Base-by-base conservation (phyloP, 2,329 filamentous ascomycete genomes). In the Fusarium protoensiforme region DNA sequence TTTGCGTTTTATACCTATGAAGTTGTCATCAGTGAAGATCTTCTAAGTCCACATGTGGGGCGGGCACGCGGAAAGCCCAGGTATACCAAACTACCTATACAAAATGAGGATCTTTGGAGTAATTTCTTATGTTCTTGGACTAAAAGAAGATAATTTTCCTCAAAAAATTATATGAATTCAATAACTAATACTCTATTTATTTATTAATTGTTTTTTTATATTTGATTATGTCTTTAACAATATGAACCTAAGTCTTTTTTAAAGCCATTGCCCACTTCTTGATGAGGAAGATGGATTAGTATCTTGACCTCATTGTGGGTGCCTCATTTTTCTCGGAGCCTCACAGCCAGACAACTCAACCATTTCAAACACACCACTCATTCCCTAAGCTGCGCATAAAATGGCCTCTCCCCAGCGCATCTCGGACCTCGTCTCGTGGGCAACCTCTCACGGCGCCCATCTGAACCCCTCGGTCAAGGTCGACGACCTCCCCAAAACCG, bases 381-480 rank as follows among this genome's bases (percentile, higher is more conserved):
- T n/a, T 29, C 43, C n/a, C 27, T 13, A n/a, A 5, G 27, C 46
- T 48, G 24, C 27, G 46, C 16, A 29, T 13, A 51, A 31, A 53
- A 78, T 77, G 73, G 33, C 57, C 22, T 29, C 64, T 24, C 53
- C 72, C 9, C 67, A 75, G 36, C 69, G 61, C 67, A 79, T 81
- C 43, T 56, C 71, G 7, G 70, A 72, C 29, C 85, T 91, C 7
- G 69, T 87, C n/a, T 66, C 77, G 7, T 91, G 89, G 89, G 85
- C 85, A 6, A 76, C 73, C 27, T 74, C 78, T 1, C 81, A 87
- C 65, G 86, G 87, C 8, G 88, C 86, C 14, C 67, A 67, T 7
- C 81, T 92, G 29, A 86, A 91, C 72, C 84, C 85, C 0, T 80
- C 82, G 0, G 83, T 91, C 29, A 85, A 90, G 67, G 81, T 92